phyloP scores from a whole-genome alignment of 2,329 filamentous ascomycete genomes.

The Fusarium veterinarium region DNA sequence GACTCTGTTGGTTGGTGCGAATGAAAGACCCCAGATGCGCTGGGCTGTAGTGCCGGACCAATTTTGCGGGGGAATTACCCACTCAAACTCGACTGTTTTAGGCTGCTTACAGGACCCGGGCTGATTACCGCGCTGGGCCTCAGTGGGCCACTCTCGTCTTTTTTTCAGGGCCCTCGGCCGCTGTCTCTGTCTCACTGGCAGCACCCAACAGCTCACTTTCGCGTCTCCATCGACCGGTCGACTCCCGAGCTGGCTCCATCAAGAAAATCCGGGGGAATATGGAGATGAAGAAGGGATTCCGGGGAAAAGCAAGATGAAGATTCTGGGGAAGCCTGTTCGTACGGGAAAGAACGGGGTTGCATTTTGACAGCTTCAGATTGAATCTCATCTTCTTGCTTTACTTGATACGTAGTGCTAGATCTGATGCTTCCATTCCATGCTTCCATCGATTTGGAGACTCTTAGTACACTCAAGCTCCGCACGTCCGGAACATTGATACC shows the following conservation, averaged over 20 bases:
- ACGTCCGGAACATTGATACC: slow-evolving; percentile 24
- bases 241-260: slow-evolving; percentile 24
- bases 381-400: neutral
- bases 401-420: neutral
- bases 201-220: slow-evolving; percentile 30
- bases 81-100: neutral
- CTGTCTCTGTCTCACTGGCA: slow-evolving; percentile 1
- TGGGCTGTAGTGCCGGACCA: neutral
- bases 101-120: slow-evolving; percentile 12
- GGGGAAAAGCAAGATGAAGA: slow-evolving; percentile 29
- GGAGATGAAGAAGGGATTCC: slow-evolving; percentile 28
- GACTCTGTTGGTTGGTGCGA: slow-evolving; percentile 18
- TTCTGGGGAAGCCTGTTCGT: slow-evolving; percentile 35
- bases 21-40: slow-evolving; percentile 29
- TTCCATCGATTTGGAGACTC: slow-evolving; percentile 15
- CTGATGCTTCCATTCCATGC: neutral
- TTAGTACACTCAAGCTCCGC: slow-evolving; percentile 19
- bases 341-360: slow-evolving; percentile 14
- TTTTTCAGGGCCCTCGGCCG: neutral
- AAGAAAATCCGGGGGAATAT: neutral
- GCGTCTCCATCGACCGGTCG: slow-evolving; percentile 22
- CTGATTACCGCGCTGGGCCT: slow-evolving; percentile 33
- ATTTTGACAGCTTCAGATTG: slow-evolving; percentile 3
- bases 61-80: slow-evolving; percentile 30
- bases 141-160: slow-evolving; percentile 10